phyloP scores from a whole-genome alignment of 306 rosid species.

The Cicer chorassanicum region DNA sequence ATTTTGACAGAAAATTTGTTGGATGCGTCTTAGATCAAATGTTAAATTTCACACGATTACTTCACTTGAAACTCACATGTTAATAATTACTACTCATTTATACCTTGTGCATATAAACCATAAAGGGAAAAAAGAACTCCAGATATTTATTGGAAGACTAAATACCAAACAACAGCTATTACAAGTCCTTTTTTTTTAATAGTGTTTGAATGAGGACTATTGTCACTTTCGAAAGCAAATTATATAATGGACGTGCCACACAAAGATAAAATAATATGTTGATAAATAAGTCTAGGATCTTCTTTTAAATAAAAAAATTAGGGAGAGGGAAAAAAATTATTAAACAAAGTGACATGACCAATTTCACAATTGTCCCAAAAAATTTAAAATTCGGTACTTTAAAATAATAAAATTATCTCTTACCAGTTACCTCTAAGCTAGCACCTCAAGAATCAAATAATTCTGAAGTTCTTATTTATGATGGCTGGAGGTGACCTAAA shows the following conservation, averaged over 20 bases:
- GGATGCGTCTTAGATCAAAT: neutral
- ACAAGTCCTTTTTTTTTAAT: constrained; percentile 2
- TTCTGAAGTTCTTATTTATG: neutral
- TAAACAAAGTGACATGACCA: too few species aligned
- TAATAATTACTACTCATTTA: too few species aligned
- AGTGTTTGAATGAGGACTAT: neutral
- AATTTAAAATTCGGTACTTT: too few species aligned
- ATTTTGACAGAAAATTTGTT: neutral
- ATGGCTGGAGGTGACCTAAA: constrained; percentile 9
- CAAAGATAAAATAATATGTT: neutral
- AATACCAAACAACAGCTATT: neutral
- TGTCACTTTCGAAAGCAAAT: neutral
- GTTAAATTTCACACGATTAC: neutral
- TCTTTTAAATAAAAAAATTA: neutral
- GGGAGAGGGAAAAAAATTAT: too few species aligned
- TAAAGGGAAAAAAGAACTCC: neutral
- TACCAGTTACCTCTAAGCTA: too few species aligned
- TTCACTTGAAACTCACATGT: neutral
- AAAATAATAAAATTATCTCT: too few species aligned
- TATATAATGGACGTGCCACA: neutral
- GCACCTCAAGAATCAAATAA: neutral
- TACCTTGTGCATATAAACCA: neutral
- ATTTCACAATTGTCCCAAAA: too few species aligned
- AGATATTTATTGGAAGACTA: neutral
- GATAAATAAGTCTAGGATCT: neutral